Evolutionary conservation across 768 basidiomycete genomes (phyloP).

Genomic region (Podaxis sp.): DNA sequence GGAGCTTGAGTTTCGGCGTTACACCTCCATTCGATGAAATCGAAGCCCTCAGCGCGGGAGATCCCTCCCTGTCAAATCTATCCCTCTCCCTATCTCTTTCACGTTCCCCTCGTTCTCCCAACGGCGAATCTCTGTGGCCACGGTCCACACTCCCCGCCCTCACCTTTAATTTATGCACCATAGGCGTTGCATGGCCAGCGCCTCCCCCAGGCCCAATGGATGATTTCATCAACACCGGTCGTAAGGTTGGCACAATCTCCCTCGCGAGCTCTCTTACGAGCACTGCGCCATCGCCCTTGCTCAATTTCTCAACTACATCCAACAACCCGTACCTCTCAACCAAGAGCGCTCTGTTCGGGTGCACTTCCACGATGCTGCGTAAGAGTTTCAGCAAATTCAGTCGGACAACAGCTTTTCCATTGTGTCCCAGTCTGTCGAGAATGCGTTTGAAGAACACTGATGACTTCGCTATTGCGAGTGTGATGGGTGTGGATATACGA

Average conservation of each 20-base stretch:
- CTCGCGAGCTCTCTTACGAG: slow-evolving; percentile 87
- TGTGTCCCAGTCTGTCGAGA: slow-evolving; percentile 71
- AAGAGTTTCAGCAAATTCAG: slow-evolving; percentile 87
- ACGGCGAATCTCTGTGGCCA: not conserved
- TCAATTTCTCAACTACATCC: slow-evolving; percentile 76
- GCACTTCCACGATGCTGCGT: slow-evolving; percentile 83
- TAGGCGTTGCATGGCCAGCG: not conserved
- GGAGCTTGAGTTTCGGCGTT: slow-evolving; percentile 4
- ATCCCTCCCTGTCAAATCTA: slow-evolving; percentile 8
- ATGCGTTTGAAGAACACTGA: slow-evolving; percentile 86
- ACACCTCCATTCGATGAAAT: slow-evolving; percentile 5
- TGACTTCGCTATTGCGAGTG: slow-evolving; percentile 74
- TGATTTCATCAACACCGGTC: slow-evolving; percentile 55
- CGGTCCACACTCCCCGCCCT: slow-evolving; percentile 15
- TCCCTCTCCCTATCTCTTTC: not conserved
- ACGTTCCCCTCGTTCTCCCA: not conserved
- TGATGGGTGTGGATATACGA: slow-evolving; percentile 72
- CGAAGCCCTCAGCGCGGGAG: slow-evolving; percentile 7
- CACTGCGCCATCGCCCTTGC: slow-evolving; percentile 79
- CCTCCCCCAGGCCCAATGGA: not conserved
- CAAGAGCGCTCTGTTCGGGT: slow-evolving; percentile 79
- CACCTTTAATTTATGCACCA: slow-evolving; percentile 14
- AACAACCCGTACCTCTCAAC: slow-evolving; percentile 82
- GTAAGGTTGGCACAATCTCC: slow-evolving; percentile 78
- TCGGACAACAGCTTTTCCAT: slow-evolving; percentile 83